Percentiles rank a stretch among this genome's conserved stretches.
These are phyloP conservation scores for Streptanthus diversifolius DNA, from an alignment of 345 rosid genomes.

Conservation along the genomic window DNA sequence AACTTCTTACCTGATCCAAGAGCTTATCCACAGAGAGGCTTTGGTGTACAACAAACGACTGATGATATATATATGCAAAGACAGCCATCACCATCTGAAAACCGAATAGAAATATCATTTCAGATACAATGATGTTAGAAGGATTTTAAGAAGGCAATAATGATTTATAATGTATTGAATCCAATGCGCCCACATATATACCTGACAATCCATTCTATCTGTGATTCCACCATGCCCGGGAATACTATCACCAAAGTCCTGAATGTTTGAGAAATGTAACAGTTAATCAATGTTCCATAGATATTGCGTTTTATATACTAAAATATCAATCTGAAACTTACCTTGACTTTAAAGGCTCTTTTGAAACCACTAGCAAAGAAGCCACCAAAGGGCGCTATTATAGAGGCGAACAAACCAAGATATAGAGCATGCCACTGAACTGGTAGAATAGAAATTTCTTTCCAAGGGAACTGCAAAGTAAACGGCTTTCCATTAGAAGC, in stretches of 20 bases:
- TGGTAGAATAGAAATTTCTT: conserved; percentile 64
- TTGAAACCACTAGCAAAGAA: conserved; percentile 96
- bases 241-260: conserved; percentile 62
- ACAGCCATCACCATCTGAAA: conserved; percentile 96
- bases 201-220: conserved; percentile 97
- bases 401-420: conserved; percentile 86
- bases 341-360: conserved; percentile 95
- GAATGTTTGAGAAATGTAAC: conserved; percentile 6
- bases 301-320: background rate
- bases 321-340: conserved; percentile 10
- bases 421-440: conserved; percentile 91
- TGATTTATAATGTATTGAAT: background rate
- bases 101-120: background rate
- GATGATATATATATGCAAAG: conserved; percentile 91
- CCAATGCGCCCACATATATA: conserved; percentile 6
- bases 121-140: background rate
- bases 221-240: conserved; percentile 98
- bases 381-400: conserved; percentile 97
- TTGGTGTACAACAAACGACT: conserved; percentile 66
- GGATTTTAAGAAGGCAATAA: background rate
- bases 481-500: background rate
- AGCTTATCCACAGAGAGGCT: conserved; percentile 63
- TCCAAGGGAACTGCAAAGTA: conserved; percentile 68
- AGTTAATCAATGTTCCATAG: background rate
- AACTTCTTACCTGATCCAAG: conserved; percentile 63